Conservation (phyloP, 352 stramenopile species). For the Thalassiosira oceanica region DNA sequence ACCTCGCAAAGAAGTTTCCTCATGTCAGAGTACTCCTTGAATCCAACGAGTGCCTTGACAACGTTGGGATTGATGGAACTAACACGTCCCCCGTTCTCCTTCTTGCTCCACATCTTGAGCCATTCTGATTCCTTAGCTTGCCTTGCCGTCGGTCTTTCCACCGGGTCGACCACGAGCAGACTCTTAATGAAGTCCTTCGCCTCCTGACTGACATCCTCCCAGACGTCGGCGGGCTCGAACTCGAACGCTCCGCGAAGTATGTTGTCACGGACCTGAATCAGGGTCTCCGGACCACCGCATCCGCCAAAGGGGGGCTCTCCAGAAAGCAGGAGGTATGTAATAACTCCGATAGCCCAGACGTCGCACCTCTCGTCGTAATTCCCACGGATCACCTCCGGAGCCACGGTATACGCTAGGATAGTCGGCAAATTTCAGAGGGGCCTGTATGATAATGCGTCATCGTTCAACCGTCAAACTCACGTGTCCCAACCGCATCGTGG, state of each 20-base stretch:
- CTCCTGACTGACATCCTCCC: slow-evolving; percentile 55
- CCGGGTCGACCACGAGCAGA: slow-evolving; percentile 63
- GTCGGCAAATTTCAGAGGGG: too few species aligned
- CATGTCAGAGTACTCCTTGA: slow-evolving; percentile 79
- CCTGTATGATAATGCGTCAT: too few species aligned
- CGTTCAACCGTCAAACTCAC: too few species aligned
- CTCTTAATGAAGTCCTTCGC: slow-evolving; percentile 70
- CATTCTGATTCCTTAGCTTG: slow-evolving; percentile 62
- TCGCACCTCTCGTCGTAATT: slow-evolving; percentile 68
- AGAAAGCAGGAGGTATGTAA: slow-evolving; percentile 77
- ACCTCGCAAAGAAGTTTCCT: slow-evolving; percentile 82
- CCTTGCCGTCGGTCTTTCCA: slow-evolving; percentile 51
- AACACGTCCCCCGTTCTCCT: slow-evolving; percentile 17
- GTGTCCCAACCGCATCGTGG: slow-evolving; percentile 94
- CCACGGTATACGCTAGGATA: slow-evolving; percentile 88
- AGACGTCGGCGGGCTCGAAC: slow-evolving; percentile 75
- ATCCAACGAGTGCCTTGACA: slow-evolving; percentile 63
- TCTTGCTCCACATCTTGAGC: slow-evolving; percentile 68
- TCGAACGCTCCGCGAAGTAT: slow-evolving; percentile 55
- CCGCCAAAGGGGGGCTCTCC: slow-evolving; percentile 95
- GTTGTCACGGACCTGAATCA: slow-evolving; percentile 61
- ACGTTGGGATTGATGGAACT: slow-evolving; percentile 60
- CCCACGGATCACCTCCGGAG: slow-evolving; percentile 84
- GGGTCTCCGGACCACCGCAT: slow-evolving; percentile 81
- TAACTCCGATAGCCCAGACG: slow-evolving; percentile 81